Evolutionary conservation across 1,284 basidiomycete species (phyloP), one percentile per base, ranked within the genome.

Genomic region (Mycena sp.): DNA sequence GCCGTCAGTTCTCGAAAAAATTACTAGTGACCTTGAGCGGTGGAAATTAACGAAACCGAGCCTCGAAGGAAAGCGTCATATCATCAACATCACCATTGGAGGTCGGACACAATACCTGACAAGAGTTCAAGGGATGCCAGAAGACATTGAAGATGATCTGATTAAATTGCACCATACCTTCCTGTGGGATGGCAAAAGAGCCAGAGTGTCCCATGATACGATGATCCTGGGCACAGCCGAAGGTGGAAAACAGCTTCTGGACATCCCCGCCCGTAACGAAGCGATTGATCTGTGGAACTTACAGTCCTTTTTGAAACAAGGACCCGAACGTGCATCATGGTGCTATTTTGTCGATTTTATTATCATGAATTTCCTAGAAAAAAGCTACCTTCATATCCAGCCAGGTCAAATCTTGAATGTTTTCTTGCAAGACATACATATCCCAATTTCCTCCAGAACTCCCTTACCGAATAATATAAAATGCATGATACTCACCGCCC

Each of bases 131-230:
- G 57, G 57, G 3, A 58, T 58, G 57, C 57, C 57, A 17, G 40
- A 50, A 37, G 45, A 50, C 7, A 41, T 58, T 43, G 46, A 58
- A 49, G 26, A 25, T 98, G 62, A 90, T 89, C 52, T 25, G 5
- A 41, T 43, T 23, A 17, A 9, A 16, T 23, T 10, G 30, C n/a
- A n/a, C n/a, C 11, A 41, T n/a, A n/a, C n/a, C n/a, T 53, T 49
- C 46, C 32, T 35, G 9, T 35, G 32, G 32, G 32, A 35, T 35
- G 32, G 32, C 14, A 35, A 35, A 35, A 35, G 23, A 43, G 21
- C 21, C 6, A 25, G 46, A 38, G 23, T 51, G 16, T 30, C 38
- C 12, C 32, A 40, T 30, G 35, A 49, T 12, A 21, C 26, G 3
- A 30, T 50, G 45, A 38, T 14, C 9, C 23, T 41, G 16, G 44